phyloP scores from a whole-genome alignment of 2,329 filamentous ascomycete species.

The Davidsoniella eucalypti region DNA sequence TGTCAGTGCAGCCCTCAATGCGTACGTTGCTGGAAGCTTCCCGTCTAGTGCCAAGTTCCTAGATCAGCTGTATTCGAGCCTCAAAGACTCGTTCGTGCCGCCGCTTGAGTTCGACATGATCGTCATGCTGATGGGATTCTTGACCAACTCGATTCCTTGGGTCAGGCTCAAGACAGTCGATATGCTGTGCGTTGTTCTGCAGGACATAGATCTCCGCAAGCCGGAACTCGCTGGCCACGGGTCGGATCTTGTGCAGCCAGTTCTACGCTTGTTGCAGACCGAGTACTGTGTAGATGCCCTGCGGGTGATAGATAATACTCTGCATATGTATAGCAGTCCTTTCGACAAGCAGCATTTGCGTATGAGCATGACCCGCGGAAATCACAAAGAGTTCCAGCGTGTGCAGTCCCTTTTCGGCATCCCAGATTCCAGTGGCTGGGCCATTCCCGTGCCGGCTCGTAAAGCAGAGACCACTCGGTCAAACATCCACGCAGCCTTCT shows the following conservation, averaged over 20 bases:
- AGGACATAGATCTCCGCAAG: conserved; percentile 83
- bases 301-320: conserved; percentile 83
- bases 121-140: conserved; percentile 75
- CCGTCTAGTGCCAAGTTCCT: conserved; percentile 61
- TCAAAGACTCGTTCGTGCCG: conserved; percentile 67
- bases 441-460: conserved; percentile 78
- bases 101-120: conserved; percentile 69
- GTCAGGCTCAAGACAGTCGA: conserved; percentile 89
- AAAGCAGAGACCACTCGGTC: conserved; percentile 73
- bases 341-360: conserved; percentile 89
- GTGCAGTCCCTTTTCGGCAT: conserved; percentile 94
- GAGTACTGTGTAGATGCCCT: conserved; percentile 87
- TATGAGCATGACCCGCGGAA: conserved; percentile 92
- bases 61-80: conserved; percentile 51
- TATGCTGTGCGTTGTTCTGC: conserved; percentile 68
- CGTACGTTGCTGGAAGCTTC: conserved; percentile 52
- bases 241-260: conserved; percentile 84
- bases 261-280: conserved; percentile 77
- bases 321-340: conserved; percentile 79
- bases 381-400: conserved; percentile 86
- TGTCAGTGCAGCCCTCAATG: conserved; percentile 52
- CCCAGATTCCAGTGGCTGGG: conserved; percentile 89
- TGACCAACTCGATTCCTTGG: conserved; percentile 80
- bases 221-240: conserved; percentile 80
- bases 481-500: conserved; percentile 93